Evolutionary conservation across 1,284 basidiomycete genomes (phyloP).

Genomic region (Leccinum pachyderme): DNA sequence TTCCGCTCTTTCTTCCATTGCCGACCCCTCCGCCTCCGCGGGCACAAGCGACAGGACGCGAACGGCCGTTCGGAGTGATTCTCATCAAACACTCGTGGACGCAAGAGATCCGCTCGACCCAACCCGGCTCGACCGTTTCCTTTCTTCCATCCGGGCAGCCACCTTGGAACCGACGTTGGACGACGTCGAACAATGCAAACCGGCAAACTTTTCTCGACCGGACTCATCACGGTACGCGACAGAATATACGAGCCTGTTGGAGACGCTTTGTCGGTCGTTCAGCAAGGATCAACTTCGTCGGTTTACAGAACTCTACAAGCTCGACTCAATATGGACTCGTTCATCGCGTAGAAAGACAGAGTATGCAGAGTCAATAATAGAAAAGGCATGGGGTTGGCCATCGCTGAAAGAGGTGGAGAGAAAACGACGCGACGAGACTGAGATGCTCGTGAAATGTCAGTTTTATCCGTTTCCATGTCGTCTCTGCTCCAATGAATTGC

Average conservation of each 20-base stretch:
- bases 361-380: constrained; percentile 58
- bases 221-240: constrained; percentile 46
- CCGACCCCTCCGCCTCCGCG: constrained; percentile 5
- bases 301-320: constrained; percentile 48
- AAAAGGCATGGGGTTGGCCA: constrained; percentile 67
- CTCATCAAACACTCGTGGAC: background rate
- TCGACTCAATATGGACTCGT: constrained; percentile 35
- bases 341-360: constrained; percentile 42
- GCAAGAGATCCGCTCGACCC: constrained; percentile 34
- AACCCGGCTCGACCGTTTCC: constrained; percentile 51
- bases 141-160: constrained; percentile 48
- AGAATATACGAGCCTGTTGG: constrained; percentile 51
- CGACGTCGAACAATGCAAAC: constrained; percentile 56
- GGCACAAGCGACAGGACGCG: constrained; percentile 3
- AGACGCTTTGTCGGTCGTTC: constrained; percentile 60
- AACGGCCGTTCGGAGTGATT: constrained; percentile 4
- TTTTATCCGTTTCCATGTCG: constrained; percentile 11
- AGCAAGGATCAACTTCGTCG: constrained; percentile 57
- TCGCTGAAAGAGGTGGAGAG: constrained; percentile 52
- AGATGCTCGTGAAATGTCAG: constrained; percentile 50
- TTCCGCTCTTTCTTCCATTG: constrained; percentile 18
- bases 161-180: constrained; percentile 46
- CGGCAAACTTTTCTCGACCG: constrained; percentile 37
- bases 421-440: constrained; percentile 50
- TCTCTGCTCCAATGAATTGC: constrained; percentile 4